Conservation (phyloP, 495 filamentous ascomycete genomes). For the Jackrogersella minutella region DNA sequence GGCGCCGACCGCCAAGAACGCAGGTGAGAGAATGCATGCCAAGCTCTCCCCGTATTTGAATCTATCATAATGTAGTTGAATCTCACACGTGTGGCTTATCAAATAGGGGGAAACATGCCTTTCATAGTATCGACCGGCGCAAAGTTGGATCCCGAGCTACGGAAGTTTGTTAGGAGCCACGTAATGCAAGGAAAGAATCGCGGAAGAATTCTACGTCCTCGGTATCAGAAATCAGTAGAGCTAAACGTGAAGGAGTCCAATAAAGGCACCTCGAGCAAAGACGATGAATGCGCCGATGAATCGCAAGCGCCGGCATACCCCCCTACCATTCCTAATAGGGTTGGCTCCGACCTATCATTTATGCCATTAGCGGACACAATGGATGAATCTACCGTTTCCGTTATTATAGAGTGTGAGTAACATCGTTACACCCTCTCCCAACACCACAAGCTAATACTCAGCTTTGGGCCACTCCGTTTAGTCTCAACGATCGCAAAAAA, state of each 20-base stretch:
- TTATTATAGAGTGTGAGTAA: slow-evolving; percentile 37
- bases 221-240: background rate
- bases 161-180: slow-evolving; percentile 56
- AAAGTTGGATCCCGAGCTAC: slow-evolving; percentile 44
- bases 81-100: background rate
- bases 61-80: background rate
- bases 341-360: slow-evolving; percentile 39
- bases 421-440: too few species aligned
- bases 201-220: slow-evolving; percentile 16
- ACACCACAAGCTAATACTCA: slow-evolving; percentile 22
- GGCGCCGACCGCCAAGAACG: background rate
- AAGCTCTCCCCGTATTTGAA: background rate
- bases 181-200: slow-evolving; percentile 61
- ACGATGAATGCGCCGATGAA: background rate
- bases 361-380: slow-evolving; percentile 43
- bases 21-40: slow-evolving; percentile 11
- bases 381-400: slow-evolving; percentile 1
- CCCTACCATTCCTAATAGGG: slow-evolving; percentile 7
- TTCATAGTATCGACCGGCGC: slow-evolving; percentile 45
- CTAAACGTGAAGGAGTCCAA: background rate
- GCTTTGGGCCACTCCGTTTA: slow-evolving; percentile 18
- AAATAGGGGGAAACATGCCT: slow-evolving; percentile 13
- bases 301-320: background rate
- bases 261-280: background rate
- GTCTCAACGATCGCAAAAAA: slow-evolving; percentile 53